A percentile compares a stretch with the other conserved stretches of the same genome.
These are phyloP conservation scores for Exophiala mesophila DNA, from an alignment of 2,329 filamentous ascomycete species.

Conservation along the genomic window DNA sequence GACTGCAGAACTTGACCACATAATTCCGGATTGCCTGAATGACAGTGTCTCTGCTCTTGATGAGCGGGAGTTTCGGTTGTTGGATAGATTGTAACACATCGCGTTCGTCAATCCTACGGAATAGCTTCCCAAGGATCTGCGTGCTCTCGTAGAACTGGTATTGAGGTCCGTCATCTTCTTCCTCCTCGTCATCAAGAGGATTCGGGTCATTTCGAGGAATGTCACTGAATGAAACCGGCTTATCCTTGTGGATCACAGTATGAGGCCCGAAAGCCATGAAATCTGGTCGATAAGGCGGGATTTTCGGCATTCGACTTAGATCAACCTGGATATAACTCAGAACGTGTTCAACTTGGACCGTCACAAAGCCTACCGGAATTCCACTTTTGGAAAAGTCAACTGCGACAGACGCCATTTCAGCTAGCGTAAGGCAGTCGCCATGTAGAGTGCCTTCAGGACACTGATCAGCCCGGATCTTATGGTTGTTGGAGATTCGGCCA, in stretches of 20 bases:
- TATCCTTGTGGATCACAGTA: constrained; percentile 37
- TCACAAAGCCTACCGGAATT: constrained; percentile 47
- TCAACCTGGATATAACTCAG: constrained; percentile 45
- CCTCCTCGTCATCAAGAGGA: constrained; percentile 41
- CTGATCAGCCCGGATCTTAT: constrained; percentile 62
- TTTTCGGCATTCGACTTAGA: constrained; percentile 40
- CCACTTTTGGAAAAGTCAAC: constrained; percentile 76
- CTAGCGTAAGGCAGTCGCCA: constrained; percentile 50
- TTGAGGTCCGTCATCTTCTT: constrained; percentile 23
- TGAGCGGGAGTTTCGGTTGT: constrained; percentile 31
- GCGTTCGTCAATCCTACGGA: constrained; percentile 67
- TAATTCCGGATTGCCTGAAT: constrained; percentile 27
- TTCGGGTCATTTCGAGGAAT: constrained; percentile 44
- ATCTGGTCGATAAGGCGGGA: constrained; percentile 41
- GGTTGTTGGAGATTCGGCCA: constrained; percentile 60
- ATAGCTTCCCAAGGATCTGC: constrained; percentile 66
- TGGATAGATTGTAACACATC: constrained; percentile 61
- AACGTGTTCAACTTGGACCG: constrained; percentile 43
- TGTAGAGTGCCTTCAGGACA: constrained; percentile 48
- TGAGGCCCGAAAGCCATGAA: constrained; percentile 46
- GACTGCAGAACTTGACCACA: constrained; percentile 19
- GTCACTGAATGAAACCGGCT: constrained; percentile 31
- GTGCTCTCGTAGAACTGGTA: constrained; percentile 61
- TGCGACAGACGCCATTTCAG: constrained; percentile 62
- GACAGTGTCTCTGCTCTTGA: constrained; percentile 10